Percentiles rank a stretch among this genome's conserved stretches.
phyloP scores from a whole-genome alignment of 495 filamentous ascomycete genomes.

The Evernia prunastri region DNA sequence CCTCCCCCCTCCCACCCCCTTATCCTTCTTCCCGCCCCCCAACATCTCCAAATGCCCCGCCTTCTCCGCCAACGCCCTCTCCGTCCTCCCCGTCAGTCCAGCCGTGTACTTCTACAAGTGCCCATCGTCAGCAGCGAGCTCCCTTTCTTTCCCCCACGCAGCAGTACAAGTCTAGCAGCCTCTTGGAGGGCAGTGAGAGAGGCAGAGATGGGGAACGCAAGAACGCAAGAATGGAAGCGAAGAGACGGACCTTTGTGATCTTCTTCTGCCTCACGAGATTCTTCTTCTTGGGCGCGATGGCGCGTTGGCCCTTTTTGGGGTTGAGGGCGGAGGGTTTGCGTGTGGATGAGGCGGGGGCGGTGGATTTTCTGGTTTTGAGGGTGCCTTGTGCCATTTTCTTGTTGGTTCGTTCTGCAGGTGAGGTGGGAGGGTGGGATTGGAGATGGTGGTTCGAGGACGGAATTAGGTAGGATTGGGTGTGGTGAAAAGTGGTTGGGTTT shows the following conservation, averaged over 20 bases:
- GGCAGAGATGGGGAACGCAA: no score
- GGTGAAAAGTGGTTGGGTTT: no score
- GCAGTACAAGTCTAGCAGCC: no score
- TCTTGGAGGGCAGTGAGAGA: no score
- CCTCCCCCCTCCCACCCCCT: neutral
- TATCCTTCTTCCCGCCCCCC: conserved; percentile 27
- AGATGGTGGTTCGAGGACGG: neutral
- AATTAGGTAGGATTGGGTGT: no score
- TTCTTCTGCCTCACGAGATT: conserved; percentile 52
- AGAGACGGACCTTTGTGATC: conserved; percentile 54
- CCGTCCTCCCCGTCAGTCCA: conserved; percentile 55
- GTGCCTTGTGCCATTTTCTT: conserved; percentile 32
- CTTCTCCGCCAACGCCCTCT: conserved; percentile 57
- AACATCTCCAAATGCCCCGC: conserved; percentile 53
- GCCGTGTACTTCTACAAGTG: conserved; percentile 56
- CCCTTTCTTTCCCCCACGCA: neutral
- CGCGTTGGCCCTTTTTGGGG: conserved; percentile 51
- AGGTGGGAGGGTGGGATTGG: neutral
- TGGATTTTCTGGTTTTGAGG: conserved; percentile 27
- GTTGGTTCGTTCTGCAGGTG: neutral
- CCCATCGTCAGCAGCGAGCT: neutral
- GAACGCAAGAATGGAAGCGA: no score
- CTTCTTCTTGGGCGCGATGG: conserved; percentile 65
- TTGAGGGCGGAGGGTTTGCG: conserved; percentile 23
- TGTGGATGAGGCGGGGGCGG: neutral